Conservation (phyloP, 1,139 yeast genomes). For the Debaryomyces sp. region DNA sequence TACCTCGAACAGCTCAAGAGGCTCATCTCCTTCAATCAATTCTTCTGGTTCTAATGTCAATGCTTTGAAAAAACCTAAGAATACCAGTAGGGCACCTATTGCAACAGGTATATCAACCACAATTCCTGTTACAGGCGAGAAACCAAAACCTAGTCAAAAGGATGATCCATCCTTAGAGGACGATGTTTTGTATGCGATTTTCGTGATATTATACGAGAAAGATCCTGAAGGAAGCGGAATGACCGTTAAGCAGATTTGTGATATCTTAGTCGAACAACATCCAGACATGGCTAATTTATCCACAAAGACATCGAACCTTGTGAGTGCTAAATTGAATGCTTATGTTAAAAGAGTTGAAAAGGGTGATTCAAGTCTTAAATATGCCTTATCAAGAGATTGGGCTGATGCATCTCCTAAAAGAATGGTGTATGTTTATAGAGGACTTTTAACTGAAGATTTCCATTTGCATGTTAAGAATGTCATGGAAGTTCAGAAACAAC, state of each 20-base stretch:
- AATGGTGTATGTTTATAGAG: slow-evolving; percentile 86
- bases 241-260: slow-evolving; percentile 86
- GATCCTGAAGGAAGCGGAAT: slow-evolving; percentile 73
- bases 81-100: slow-evolving; percentile 49
- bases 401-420: slow-evolving; percentile 85
- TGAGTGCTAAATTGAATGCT: slow-evolving; percentile 79
- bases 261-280: slow-evolving; percentile 67
- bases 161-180: slow-evolving; percentile 67
- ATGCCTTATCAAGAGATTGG: slow-evolving; percentile 84
- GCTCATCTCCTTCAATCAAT: slow-evolving; percentile 30
- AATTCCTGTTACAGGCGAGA: slow-evolving; percentile 79
- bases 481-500: slow-evolving; percentile 38
- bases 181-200: slow-evolving; percentile 73
- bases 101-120: slow-evolving; percentile 77
- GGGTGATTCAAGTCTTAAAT: slow-evolving; percentile 71
- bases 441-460: slow-evolving; percentile 70
- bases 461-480: slow-evolving; percentile 67
- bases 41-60: slow-evolving; percentile 1
- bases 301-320: slow-evolving; percentile 79
- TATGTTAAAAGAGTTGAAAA: slow-evolving; percentile 81
- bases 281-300: slow-evolving; percentile 82
- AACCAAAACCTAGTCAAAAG: slow-evolving; percentile 70
- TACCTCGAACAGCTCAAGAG: slow-evolving; percentile 27
- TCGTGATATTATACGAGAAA: slow-evolving; percentile 65
- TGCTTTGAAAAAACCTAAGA: slow-evolving; percentile 37